Evolutionary conservation across 2,329 filamentous ascomycete species (phyloP).

Genomic region (Apiospora rasikravindrae): DNA sequence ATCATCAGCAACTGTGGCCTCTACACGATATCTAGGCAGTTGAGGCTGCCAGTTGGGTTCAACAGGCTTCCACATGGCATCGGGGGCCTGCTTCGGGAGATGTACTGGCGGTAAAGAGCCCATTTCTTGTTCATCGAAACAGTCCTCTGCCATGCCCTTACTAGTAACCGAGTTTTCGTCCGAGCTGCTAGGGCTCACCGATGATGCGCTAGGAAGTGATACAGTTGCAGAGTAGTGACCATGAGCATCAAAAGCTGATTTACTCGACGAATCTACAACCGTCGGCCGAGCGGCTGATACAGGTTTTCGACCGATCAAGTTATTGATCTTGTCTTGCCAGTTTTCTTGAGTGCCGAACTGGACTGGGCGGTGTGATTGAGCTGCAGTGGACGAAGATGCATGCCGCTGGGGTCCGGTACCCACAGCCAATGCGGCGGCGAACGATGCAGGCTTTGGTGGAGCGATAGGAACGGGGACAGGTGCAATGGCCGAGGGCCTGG

Average conservation of each 20-base stretch:
- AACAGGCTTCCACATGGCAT: slow-evolving; percentile 67
- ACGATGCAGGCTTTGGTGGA: slow-evolving; percentile 45
- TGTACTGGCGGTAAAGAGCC: slow-evolving; percentile 75
- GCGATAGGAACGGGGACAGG: slow-evolving; percentile 39
- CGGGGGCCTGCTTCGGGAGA: slow-evolving; percentile 67
- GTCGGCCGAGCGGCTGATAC: slow-evolving; percentile 60
- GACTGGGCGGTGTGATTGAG: slow-evolving; percentile 25
- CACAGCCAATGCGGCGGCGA: slow-evolving; percentile 45
- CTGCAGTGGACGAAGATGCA: background rate
- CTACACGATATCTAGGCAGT: slow-evolving; percentile 55
- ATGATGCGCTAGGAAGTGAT: slow-evolving; percentile 62
- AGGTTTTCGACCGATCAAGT: slow-evolving; percentile 70
- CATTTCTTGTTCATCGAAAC: slow-evolving; percentile 82
- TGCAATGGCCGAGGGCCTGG: background rate
- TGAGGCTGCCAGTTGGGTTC: slow-evolving; percentile 59
- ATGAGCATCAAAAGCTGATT: slow-evolving; percentile 64
- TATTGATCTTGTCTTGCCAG: slow-evolving; percentile 88
- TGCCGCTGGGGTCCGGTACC: slow-evolving; percentile 24
- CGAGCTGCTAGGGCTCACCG: slow-evolving; percentile 36
- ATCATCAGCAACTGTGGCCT: slow-evolving; percentile 52
- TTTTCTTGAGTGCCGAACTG: slow-evolving; percentile 44
- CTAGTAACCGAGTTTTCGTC: slow-evolving; percentile 56
- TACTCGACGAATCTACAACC: slow-evolving; percentile 70
- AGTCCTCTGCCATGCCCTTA: slow-evolving; percentile 77
- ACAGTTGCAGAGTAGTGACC: slow-evolving; percentile 66